Evolutionary conservation across 306 rosid genomes (phyloP).

Genomic region (Malus sylvestris): DNA sequence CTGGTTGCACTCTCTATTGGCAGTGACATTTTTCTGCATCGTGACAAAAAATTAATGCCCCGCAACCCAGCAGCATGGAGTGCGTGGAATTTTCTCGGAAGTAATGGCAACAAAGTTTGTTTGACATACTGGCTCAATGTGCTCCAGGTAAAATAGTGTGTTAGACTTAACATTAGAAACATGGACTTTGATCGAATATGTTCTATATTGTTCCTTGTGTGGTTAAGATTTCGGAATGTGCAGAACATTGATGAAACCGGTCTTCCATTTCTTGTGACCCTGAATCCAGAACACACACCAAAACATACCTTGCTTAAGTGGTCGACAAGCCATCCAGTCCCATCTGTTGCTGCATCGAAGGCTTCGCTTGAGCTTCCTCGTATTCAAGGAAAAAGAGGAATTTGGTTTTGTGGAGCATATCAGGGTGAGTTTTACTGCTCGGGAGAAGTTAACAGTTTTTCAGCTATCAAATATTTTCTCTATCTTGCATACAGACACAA

Average conservation of each 20-base stretch:
- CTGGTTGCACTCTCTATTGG: conserved; percentile 38
- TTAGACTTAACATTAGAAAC: not conserved
- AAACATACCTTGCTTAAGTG: conserved; percentile 58
- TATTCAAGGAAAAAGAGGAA: conserved; percentile 84
- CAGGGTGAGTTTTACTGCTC: conserved; percentile 39
- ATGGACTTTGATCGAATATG: not conserved
- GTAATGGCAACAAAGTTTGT: conserved; percentile 50
- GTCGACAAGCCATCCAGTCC: conserved; percentile 78
- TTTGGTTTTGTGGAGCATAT: conserved; percentile 93
- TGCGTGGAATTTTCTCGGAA: conserved; percentile 93
- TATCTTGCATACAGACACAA: not conserved
- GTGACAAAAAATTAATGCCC: conserved; percentile 87
- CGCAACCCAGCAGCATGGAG: conserved; percentile 92
- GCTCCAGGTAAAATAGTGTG: conserved; percentile 63
- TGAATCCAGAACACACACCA: conserved; percentile 72
- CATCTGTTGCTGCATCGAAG: conserved; percentile 77
- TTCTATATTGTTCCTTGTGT: too few relatives aligned
- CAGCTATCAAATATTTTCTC: not conserved
- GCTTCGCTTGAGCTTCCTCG: conserved; percentile 53
- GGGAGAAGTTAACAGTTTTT: not conserved
- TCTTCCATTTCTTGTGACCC: conserved; percentile 70
- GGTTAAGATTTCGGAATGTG: conserved; percentile 11
- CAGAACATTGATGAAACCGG: conserved; percentile 67
- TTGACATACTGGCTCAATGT: conserved; percentile 89
- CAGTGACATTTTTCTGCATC: conserved; percentile 94